Conservation (phyloP, 2,329 filamentous ascomycete species). For the Neurospora sp. region DNA sequence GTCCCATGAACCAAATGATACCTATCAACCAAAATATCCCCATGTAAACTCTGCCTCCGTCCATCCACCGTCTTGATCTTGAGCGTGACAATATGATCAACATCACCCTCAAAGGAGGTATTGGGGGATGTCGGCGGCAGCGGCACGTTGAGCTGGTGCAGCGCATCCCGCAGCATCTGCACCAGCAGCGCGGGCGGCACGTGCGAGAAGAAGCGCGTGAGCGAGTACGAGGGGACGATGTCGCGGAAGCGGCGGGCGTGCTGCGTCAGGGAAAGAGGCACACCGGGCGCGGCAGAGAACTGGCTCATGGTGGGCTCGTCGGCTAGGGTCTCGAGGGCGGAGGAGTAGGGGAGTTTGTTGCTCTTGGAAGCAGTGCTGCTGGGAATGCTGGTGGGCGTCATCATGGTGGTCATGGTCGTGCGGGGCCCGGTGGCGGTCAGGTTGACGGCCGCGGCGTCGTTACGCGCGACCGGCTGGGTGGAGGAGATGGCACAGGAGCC, state of each 20-base stretch:
- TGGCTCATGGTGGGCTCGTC: conserved; percentile 83
- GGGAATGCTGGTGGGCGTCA: not conserved
- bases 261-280: conserved; percentile 80
- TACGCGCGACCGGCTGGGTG: conserved; percentile 36
- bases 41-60: conserved; percentile 61
- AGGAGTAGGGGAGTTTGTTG: conserved; percentile 11
- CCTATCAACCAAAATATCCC: conserved; percentile 65
- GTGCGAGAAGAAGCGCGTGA: conserved; percentile 87
- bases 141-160: conserved; percentile 79
- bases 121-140: conserved; percentile 39
- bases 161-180: conserved; percentile 67
- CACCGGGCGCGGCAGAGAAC: conserved; percentile 69
- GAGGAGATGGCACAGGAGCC: conserved; percentile 34
- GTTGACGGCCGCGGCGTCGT: conserved; percentile 27
- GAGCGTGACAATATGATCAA: conserved; percentile 50
- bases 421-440: conserved; percentile 7
- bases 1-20: conserved; percentile 32
- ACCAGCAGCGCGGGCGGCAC: conserved; percentile 67
- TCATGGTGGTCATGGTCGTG: conserved; percentile 15
- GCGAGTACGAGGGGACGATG: conserved; percentile 76
- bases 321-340: conserved; percentile 53
- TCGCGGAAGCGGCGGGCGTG: conserved; percentile 81
- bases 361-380: not conserved
- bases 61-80: conserved; percentile 68
- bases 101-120: conserved; percentile 19